These are phyloP conservation scores for Omphalotus olearius DNA, from an alignment of 1,284 basidiomycete genomes.

Conservation along the genomic window DNA sequence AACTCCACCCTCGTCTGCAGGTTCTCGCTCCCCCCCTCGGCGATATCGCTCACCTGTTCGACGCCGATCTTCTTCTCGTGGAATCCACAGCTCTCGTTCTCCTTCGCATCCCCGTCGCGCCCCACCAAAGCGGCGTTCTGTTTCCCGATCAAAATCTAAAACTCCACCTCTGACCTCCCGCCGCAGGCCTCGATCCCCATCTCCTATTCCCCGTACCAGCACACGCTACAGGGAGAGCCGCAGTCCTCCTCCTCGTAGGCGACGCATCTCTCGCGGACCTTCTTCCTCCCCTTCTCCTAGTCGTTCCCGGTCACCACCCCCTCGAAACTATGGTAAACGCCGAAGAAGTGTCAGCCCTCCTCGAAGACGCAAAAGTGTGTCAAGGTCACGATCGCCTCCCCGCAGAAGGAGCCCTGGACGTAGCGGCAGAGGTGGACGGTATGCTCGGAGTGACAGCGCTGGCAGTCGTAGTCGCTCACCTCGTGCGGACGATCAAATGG, in stretches of 20 bases:
- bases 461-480: conserved; percentile 7
- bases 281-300: conserved; percentile 32
- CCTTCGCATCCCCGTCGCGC: conserved; percentile 4
- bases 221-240: conserved; percentile 42
- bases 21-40: conserved; percentile 30
- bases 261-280: conserved; percentile 42
- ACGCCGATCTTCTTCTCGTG: conserved; percentile 23
- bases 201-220: conserved; percentile 37
- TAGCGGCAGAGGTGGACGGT: conserved; percentile 16
- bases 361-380: conserved; percentile 27
- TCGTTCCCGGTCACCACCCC: conserved; percentile 39
- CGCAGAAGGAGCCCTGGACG: conserved; percentile 16
- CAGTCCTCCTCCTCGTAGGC: conserved; percentile 54
- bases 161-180: conserved; percentile 44
- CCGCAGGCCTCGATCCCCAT: conserved; percentile 46
- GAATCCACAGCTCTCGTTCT: conserved; percentile 10
- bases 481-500: conserved; percentile 15
- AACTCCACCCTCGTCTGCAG: conserved; percentile 30
- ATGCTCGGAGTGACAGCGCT: conserved; percentile 11
- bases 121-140: conserved; percentile 17
- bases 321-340: conserved; percentile 26
- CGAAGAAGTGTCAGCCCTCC: conserved; percentile 31
- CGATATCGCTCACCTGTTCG: conserved; percentile 37
- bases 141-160: conserved; percentile 35
- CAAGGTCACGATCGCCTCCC: conserved; percentile 17